Evolutionary conservation across 1,139 yeast genomes (phyloP).

Genomic region (Kodamaea derodonti): DNA sequence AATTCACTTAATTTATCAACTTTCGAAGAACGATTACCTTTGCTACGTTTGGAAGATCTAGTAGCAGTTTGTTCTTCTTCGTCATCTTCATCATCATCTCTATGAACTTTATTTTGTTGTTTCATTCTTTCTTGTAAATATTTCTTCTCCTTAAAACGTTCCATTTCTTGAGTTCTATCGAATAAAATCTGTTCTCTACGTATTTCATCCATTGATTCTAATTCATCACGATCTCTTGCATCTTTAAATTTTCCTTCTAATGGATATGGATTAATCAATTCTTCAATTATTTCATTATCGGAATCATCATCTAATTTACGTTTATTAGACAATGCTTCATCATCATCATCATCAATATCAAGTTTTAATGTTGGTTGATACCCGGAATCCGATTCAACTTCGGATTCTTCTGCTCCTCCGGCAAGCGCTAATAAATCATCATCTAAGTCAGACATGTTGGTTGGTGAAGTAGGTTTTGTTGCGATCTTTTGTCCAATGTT

Average conservation of each 20-base stretch:
- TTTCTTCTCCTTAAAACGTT: constrained; percentile 75
- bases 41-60: constrained; percentile 20
- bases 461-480: not conserved
- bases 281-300: constrained; percentile 18
- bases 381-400: constrained; percentile 23
- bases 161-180: constrained; percentile 91
- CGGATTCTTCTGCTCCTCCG: constrained; percentile 53
- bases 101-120: constrained; percentile 32
- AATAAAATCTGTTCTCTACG: constrained; percentile 86
- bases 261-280: constrained; percentile 76
- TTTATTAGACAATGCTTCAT: constrained; percentile 15
- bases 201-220: constrained; percentile 82
- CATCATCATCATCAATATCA: constrained; percentile 19
- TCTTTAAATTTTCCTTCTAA: constrained; percentile 87
- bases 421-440: constrained; percentile 92
- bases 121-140: constrained; percentile 78
- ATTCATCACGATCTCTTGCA: constrained; percentile 64
- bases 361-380: constrained; percentile 21
- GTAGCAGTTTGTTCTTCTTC: constrained; percentile 21
- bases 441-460: constrained; percentile 58
- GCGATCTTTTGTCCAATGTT: no score
- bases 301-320: constrained; percentile 25
- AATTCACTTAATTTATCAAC: constrained; percentile 71
- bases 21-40: constrained; percentile 26
- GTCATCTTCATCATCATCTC: constrained; percentile 35